A percentile compares a stretch with the other conserved stretches of the same genome.
phyloP scores from a whole-genome alignment of 2,329 filamentous ascomycete genomes.

The Cadophora sp. region DNA sequence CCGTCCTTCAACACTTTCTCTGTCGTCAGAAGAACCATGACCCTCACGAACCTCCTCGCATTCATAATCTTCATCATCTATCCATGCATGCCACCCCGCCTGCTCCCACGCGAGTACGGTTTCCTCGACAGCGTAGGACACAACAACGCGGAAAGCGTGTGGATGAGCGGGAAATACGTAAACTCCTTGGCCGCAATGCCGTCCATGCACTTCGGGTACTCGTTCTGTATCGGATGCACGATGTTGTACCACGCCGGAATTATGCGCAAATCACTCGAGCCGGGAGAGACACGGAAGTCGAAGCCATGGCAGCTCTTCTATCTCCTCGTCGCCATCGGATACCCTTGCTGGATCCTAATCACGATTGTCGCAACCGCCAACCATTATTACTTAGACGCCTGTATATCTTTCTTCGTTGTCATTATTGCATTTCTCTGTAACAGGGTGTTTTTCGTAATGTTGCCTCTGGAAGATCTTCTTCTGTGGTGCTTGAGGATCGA shows the following conservation, averaged over 20 bases:
- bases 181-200: constrained; percentile 60
- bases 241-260: constrained; percentile 60
- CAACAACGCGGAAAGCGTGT: constrained; percentile 56
- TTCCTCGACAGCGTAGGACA: constrained; percentile 59
- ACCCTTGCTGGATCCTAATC: constrained; percentile 54
- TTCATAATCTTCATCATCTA: constrained; percentile 59
- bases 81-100: constrained; percentile 59
- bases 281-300: constrained; percentile 51
- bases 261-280: constrained; percentile 47
- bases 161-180: constrained; percentile 57
- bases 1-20: constrained; percentile 56
- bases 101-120: constrained; percentile 56
- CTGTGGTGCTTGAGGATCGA: constrained; percentile 54
- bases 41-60: constrained; percentile 59
- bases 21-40: constrained; percentile 55
- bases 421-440: constrained; percentile 55
- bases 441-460: constrained; percentile 55
- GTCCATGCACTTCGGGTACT: constrained; percentile 60
- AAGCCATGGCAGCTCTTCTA: constrained; percentile 54
- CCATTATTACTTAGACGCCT: constrained; percentile 60
- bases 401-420: constrained; percentile 54
- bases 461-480: constrained; percentile 57
- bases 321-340: constrained; percentile 50
- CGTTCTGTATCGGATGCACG: constrained; percentile 59
- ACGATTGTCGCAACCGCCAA: constrained; percentile 62